Conservation (phyloP, 2,329 filamentous ascomycete species). For the Talaromyces sp. region DNA sequence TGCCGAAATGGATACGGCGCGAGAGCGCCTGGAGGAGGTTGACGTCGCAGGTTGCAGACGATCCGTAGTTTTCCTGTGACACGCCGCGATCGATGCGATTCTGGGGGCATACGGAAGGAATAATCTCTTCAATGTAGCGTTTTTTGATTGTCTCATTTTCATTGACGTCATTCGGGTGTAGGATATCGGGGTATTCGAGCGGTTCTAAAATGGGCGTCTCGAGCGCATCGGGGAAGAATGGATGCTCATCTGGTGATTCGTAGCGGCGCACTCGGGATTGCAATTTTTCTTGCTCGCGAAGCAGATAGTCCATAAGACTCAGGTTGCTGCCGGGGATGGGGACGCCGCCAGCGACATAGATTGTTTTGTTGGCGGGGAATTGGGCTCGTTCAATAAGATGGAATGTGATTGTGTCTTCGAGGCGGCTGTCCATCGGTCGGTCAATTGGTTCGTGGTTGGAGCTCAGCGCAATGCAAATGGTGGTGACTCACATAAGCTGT, state of each 20-base stretch:
- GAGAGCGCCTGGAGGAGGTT: slow-evolving; percentile 84
- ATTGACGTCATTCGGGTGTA: slow-evolving; percentile 85
- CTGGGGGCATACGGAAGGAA: slow-evolving; percentile 78
- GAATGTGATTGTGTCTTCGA: slow-evolving; percentile 97
- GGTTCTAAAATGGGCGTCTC: slow-evolving; percentile 80
- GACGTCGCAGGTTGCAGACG: slow-evolving; percentile 86
- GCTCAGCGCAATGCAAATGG: too few species aligned
- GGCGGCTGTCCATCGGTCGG: slow-evolving; percentile 58
- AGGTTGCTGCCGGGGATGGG: slow-evolving; percentile 68
- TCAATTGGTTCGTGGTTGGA: slow-evolving; percentile 3
- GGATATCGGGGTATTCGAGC: slow-evolving; percentile 80
- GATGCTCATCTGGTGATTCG: slow-evolving; percentile 93
- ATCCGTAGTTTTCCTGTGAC: slow-evolving; percentile 91
- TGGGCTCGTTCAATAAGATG: slow-evolving; percentile 97
- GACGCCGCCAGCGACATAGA: slow-evolving; percentile 80
- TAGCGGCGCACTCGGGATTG: slow-evolving; percentile 93
- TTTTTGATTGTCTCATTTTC: slow-evolving; percentile 83
- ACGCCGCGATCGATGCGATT: slow-evolving; percentile 76
- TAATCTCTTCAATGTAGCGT: slow-evolving; percentile 77
- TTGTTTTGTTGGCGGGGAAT: slow-evolving; percentile 84
- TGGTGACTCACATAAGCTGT: slow-evolving; percentile 71
- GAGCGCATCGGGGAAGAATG: slow-evolving; percentile 85
- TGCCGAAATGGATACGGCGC: slow-evolving; percentile 91
- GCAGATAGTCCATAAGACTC: slow-evolving; percentile 91
- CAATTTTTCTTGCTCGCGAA: slow-evolving; percentile 81